Evolutionary conservation across 176 grass and related monocot genomes (phyloP), one percentile per base, ranked within the genome.

Genomic region (Oryza nivara): DNA sequence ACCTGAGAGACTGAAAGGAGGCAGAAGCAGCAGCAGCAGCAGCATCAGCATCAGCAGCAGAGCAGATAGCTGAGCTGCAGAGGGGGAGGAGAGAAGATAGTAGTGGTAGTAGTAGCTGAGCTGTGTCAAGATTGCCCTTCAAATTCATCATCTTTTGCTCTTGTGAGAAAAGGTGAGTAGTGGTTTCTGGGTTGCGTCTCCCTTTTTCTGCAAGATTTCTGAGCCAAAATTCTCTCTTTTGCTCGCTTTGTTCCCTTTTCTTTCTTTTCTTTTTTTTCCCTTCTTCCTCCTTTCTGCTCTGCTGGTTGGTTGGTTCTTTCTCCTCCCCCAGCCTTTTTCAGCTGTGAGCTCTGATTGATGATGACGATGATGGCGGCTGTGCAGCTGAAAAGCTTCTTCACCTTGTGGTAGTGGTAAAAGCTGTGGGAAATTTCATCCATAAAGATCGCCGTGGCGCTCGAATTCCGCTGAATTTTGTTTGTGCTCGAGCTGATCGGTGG

Each of bases 1-100:
- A 77, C 86, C 86, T 87, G 86, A 88, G 72, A 81, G 79, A 40
- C 77, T 67, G 85, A 30, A 70, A 25, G 63, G 78, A 76, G 78
- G 85, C 85, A 87, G 76, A 22, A 71, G 63, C 78, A 17, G 46
- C 72, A 71, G 63, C 78, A 17, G 46, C 72, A 58, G 85, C 49
- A 52, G 47, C 47, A 71, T 47, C 78, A 17, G 46, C 72, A 58
- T 78, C 49, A 52, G 47, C 47, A 61, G 56, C 56, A 61, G 56
- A 61, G 56, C 56, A 9, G 56, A 56, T 5, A 56, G 54, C 16
- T 22, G 58, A 47, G 71, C 47, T 58, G 85, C 78, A 82, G 69
- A 74, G 70, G 20, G 19, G 19, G 14, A 19, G 11, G 3, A 43
- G 10, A 36, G 47, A 2, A 5, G 25, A 36, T 36, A 32, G 30